Evolutionary conservation across 2,329 filamentous ascomycete species (phyloP), one percentile per base, ranked within the genome.

Genomic region (Endocalyx cinctus): DNA sequence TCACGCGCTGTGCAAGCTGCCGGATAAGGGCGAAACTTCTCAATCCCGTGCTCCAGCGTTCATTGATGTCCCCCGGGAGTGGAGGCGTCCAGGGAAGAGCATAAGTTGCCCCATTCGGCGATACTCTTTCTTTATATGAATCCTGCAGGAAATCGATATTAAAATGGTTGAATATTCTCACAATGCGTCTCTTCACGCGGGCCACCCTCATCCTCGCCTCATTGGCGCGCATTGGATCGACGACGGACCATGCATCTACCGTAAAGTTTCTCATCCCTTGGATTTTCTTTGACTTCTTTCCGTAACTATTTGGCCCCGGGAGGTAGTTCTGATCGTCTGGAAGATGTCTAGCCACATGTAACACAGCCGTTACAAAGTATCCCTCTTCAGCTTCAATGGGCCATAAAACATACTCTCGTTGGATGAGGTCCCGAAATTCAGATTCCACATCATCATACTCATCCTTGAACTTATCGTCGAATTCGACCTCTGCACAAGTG

Each of bases 51-150:
- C 37, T 41, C 37, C 37, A 45, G 10, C 8, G 13, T 5, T 45
- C 39, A 6, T 5, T 20, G n/a, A n/a, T n/a, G n/a, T n/a, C n/a
- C n/a, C n/a, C n/a, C n/a, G n/a, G n/a, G 23, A 31, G 35, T 5
- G 34, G 42, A 6, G 42, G 42, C 6, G 41, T 35, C 42, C 42
- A 43, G 3, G 40, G 42, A 3, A 37, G 17, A 14, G 25, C 16
- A 22, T 25, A 39, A 14, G 6, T 19, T 13, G 14, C 27, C 10
- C 17, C 27, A 4, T 10, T 11, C 3, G 2, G 13, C 6, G 15
- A 17, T 17, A 10, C 17, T 10, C 37, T 11, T n/a, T 30, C 16
- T 17, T 13, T 20, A 25, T 41, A 39, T 5, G 33, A 29, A 8
- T 16, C n/a, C 4, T 4, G 4, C 4, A 6, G 4, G 27, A 35